These are phyloP conservation scores for Cytospora piceicola DNA, from an alignment of 2,329 filamentous ascomycete genomes.

Conservation along the genomic window DNA sequence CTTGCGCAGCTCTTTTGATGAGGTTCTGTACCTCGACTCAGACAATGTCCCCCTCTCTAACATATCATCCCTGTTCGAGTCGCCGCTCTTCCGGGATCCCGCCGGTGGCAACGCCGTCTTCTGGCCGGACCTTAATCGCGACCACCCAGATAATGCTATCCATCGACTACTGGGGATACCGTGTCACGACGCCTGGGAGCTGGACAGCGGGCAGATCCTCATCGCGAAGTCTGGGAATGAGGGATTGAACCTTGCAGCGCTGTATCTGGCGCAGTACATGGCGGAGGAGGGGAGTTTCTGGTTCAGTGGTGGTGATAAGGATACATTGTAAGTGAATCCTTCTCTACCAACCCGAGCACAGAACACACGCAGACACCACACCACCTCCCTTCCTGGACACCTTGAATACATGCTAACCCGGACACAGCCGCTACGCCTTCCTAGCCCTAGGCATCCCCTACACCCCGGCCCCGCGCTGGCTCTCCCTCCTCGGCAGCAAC, in stretches of 20 bases:
- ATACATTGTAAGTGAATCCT: slow-evolving; percentile 25
- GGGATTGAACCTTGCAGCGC: slow-evolving; percentile 28
- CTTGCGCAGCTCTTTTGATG: slow-evolving; percentile 28
- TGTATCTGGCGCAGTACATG: slow-evolving; percentile 28
- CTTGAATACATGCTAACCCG: neutral
- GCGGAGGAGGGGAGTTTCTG: slow-evolving; percentile 27
- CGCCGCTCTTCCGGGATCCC: slow-evolving; percentile 20
- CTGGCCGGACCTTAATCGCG: slow-evolving; percentile 30
- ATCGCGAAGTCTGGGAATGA: slow-evolving; percentile 28
- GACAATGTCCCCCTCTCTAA: slow-evolving; percentile 29
- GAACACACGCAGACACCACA: neutral
- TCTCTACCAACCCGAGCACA: neutral
- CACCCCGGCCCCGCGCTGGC: slow-evolving; percentile 29
- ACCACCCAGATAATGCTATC: slow-evolving; percentile 29
- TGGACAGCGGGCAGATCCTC: slow-evolving; percentile 28
- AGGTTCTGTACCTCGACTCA: slow-evolving; percentile 31
- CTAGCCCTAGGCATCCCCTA: slow-evolving; percentile 28
- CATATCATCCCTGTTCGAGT: slow-evolving; percentile 15
- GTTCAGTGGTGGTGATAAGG: slow-evolving; percentile 30
- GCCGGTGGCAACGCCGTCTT: slow-evolving; percentile 23
- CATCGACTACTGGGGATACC: slow-evolving; percentile 28
- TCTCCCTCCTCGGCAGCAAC: slow-evolving; percentile 28
- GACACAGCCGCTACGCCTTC: slow-evolving; percentile 28
- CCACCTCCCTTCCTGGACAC: neutral
- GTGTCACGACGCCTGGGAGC: slow-evolving; percentile 29